Percentiles rank a stretch among this genome's conserved stretches.
These are phyloP conservation scores for Otatea glauca DNA, from an alignment of 176 grass and related monocot genomes.

Conservation along the genomic window DNA sequence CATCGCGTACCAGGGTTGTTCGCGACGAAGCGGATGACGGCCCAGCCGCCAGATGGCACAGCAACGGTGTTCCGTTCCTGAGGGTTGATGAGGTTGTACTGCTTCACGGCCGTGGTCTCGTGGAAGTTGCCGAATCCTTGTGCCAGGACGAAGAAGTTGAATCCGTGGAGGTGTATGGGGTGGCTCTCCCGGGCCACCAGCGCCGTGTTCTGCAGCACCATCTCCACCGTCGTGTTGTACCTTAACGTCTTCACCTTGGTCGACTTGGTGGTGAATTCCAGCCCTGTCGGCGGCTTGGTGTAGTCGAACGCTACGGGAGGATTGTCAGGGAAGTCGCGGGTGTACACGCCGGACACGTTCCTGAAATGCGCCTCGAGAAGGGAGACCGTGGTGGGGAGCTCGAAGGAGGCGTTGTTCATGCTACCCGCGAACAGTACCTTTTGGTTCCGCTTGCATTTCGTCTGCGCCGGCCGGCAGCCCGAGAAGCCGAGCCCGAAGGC, in stretches of 20 bases:
- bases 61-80: constrained; percentile 61
- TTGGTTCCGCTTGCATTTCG: neutral
- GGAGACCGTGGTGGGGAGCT: constrained; percentile 40
- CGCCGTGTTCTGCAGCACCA: constrained; percentile 66
- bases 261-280: constrained; percentile 16
- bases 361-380: constrained; percentile 47
- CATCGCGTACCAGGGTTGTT: constrained; percentile 58
- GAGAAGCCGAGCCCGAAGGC: constrained; percentile 39
- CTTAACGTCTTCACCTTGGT: constrained; percentile 51
- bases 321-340: constrained; percentile 55
- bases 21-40: constrained; percentile 62
- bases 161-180: constrained; percentile 61
- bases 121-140: constrained; percentile 66
- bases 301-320: constrained; percentile 51
- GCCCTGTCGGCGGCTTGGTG: neutral
- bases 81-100: constrained; percentile 59
- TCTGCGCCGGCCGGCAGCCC: constrained; percentile 44
- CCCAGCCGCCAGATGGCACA: constrained; percentile 50
- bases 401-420: constrained; percentile 74
- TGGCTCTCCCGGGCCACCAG: constrained; percentile 57
- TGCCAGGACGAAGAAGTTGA: constrained; percentile 61
- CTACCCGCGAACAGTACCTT: constrained; percentile 38
- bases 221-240: constrained; percentile 57
- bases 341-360: constrained; percentile 49
- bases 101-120: neutral